Conservation (phyloP, 1,284 basidiomycete genomes). For the Irpex sp. region DNA sequence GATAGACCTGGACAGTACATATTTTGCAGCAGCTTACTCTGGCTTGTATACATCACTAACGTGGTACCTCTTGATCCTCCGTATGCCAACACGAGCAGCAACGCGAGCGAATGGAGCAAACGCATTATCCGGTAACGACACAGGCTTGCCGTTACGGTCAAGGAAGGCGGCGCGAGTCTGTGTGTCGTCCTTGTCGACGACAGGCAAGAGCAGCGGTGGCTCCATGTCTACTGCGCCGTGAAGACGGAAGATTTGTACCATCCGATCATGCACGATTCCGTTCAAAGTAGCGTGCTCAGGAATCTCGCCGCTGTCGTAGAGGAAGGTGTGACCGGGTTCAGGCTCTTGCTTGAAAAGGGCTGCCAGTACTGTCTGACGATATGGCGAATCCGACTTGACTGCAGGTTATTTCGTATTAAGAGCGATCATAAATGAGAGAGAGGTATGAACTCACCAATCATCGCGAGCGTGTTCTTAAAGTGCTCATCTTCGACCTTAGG, state of each 20-base stretch:
- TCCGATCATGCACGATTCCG: slow-evolving; percentile 71
- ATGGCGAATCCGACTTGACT: slow-evolving; percentile 72
- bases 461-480: slow-evolving; percentile 71
- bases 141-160: slow-evolving; percentile 79
- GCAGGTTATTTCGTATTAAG: not conserved
- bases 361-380: slow-evolving; percentile 65
- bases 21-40: slow-evolving; percentile 45
- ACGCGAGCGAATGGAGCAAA: slow-evolving; percentile 82
- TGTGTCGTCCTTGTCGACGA: slow-evolving; percentile 55
- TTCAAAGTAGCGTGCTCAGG: slow-evolving; percentile 74
- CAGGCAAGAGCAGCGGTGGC: slow-evolving; percentile 78
- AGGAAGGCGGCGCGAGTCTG: slow-evolving; percentile 65
- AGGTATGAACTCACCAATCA: slow-evolving; percentile 51
- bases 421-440: no score
- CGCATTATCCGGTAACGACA: slow-evolving; percentile 74
- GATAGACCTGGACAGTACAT: no score
- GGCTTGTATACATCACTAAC: slow-evolving; percentile 69
- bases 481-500: slow-evolving; percentile 78
- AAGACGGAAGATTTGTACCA: slow-evolving; percentile 75
- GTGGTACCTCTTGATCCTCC: slow-evolving; percentile 88
- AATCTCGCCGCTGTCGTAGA: slow-evolving; percentile 75
- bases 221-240: slow-evolving; percentile 89
- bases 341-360: slow-evolving; percentile 67
- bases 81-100: slow-evolving; percentile 68
- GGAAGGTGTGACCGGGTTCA: slow-evolving; percentile 63